A percentile compares a stretch with the other conserved stretches of the same genome.
phyloP scores from a whole-genome alignment of 2,329 filamentous ascomycete species.

The Cucurbitaria berberidis region DNA sequence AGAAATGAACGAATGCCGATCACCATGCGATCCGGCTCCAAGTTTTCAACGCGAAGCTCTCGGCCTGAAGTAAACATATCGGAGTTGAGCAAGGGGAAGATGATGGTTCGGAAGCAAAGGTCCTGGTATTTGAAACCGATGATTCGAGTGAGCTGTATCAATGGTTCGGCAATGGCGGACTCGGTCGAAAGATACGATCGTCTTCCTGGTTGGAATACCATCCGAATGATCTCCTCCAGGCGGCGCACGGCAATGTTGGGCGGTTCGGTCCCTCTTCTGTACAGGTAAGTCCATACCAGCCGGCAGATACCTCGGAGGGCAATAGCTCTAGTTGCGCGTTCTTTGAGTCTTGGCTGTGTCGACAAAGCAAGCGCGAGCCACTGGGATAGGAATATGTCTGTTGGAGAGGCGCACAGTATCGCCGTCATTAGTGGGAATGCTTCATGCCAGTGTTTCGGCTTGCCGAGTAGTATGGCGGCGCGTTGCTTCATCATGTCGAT shows the following conservation, averaged over 20 bases:
- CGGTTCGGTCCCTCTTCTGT: constrained; percentile 74
- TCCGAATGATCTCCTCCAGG: constrained; percentile 85
- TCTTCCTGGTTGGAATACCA: constrained; percentile 81
- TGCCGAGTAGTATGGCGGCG: constrained; percentile 82
- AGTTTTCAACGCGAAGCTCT: constrained; percentile 84
- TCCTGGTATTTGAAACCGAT: constrained; percentile 94
- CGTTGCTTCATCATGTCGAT: constrained; percentile 78
- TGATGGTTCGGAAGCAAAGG: constrained; percentile 86
- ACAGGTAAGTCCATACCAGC: constrained; percentile 92
- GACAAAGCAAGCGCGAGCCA: constrained; percentile 84
- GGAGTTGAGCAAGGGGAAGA: constrained; percentile 94
- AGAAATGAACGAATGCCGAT: constrained; percentile 94
- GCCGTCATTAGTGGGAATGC: constrained; percentile 89
- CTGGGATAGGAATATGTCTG: constrained; percentile 81
- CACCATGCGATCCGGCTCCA: constrained; percentile 97
- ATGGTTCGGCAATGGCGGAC: constrained; percentile 79
- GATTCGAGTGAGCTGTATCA: constrained; percentile 92
- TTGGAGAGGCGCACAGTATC: constrained; percentile 84
- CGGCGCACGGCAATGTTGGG: constrained; percentile 73
- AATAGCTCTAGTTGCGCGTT: constrained; percentile 76
- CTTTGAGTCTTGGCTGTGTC: constrained; percentile 82
- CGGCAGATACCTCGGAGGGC: constrained; percentile 90
- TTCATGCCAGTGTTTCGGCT: constrained; percentile 89
- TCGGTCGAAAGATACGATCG: constrained; percentile 84
- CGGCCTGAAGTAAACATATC: constrained; percentile 80